Evolutionary conservation across 805 yeast species (phyloP).

Genomic region (Huiozyma sinensis): DNA sequence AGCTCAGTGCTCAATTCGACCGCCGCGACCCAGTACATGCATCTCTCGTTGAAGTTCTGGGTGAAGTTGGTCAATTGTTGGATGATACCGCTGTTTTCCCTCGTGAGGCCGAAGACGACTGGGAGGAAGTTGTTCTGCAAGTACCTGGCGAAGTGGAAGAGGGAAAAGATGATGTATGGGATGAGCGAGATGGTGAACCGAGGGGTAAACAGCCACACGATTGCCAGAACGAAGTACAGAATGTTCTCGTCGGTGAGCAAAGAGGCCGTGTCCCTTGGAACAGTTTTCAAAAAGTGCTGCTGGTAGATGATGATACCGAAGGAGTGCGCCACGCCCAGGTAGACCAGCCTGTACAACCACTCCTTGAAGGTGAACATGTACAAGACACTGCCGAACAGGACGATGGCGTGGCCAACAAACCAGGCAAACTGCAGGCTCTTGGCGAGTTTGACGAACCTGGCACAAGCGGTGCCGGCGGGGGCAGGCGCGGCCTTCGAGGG

Average conservation of each 20-base stretch:
- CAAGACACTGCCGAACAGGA: conserved; percentile 30
- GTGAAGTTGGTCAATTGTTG: conserved; percentile 34
- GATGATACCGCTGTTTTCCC: conserved; percentile 24
- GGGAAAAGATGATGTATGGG: conserved; percentile 69
- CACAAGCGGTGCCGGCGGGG: neutral
- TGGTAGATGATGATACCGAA: conserved; percentile 71
- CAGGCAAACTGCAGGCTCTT: conserved; percentile 61
- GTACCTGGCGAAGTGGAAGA: conserved; percentile 75
- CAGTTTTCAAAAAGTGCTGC: conserved; percentile 29
- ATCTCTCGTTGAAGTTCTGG: conserved; percentile 44
- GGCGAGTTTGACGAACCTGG: conserved; percentile 13
- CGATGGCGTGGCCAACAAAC: conserved; percentile 54
- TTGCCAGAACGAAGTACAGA: conserved; percentile 55
- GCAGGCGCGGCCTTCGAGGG: neutral
- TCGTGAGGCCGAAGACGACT: conserved; percentile 27
- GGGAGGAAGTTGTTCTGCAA: conserved; percentile 58
- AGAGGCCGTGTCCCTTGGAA: conserved; percentile 6
- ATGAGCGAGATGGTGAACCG: conserved; percentile 49
- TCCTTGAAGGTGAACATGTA: conserved; percentile 27
- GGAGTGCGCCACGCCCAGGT: conserved; percentile 55
- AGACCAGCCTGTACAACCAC: conserved; percentile 47
- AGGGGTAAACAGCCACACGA: conserved; percentile 48
- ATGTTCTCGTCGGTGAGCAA: conserved; percentile 53
- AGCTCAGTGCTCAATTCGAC: conserved; percentile 39
- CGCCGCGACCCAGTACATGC: conserved; percentile 49